These are phyloP conservation scores for Spergularia azorica DNA, from an alignment of 179 eudicot species.

Conservation along the genomic window DNA sequence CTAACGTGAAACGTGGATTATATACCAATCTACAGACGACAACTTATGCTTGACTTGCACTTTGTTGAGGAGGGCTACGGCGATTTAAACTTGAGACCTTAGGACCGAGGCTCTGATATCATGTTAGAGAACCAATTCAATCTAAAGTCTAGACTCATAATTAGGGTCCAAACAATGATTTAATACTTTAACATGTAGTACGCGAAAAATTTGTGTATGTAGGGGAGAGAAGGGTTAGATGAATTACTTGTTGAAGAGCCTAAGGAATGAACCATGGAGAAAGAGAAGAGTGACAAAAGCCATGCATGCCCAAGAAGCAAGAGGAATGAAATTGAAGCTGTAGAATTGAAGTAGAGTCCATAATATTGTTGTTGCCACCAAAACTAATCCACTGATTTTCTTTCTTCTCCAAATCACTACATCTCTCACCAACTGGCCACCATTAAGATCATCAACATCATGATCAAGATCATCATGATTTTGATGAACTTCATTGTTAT, in stretches of 20 bases:
- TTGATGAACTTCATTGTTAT: neutral
- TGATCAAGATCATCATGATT: neutral
- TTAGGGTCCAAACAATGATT: no score
- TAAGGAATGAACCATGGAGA: conserved; percentile 41
- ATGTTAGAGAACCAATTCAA: no score
- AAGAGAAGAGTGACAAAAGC: conserved; percentile 32
- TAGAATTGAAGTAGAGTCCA: conserved; percentile 17
- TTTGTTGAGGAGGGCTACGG: no score
- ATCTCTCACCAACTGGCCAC: conserved; percentile 8
- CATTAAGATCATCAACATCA: neutral
- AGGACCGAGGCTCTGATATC: no score
- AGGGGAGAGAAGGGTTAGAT: no score
- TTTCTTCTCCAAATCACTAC: conserved; percentile 20
- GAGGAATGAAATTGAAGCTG: conserved; percentile 4
- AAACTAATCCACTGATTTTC: neutral
- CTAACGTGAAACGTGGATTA: no score
- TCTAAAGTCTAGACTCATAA: no score
- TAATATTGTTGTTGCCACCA: conserved; percentile 9
- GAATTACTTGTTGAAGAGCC: conserved; percentile 44
- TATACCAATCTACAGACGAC: no score
- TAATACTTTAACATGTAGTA: no score
- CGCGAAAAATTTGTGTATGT: no score
- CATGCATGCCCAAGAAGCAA: conserved; percentile 43
- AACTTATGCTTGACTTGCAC: no score
- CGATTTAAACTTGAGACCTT: no score